Conservation (phyloP, 129 eudicot genomes). For the Artemisia annua region DNA sequence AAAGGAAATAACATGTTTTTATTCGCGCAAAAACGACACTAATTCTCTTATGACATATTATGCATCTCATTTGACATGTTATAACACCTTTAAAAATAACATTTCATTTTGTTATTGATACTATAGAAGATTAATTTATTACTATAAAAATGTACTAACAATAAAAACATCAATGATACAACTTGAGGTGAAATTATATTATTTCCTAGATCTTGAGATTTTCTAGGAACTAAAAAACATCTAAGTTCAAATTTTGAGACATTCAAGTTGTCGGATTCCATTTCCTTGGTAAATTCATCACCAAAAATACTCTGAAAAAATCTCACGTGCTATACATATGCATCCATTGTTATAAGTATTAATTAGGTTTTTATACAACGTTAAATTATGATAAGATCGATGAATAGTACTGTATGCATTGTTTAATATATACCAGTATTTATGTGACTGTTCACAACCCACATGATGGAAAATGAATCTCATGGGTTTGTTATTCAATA, state of each 20-base stretch:
- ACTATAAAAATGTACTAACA: background rate
- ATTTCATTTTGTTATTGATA: too few species aligned
- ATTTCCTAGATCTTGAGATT: background rate
- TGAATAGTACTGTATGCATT: conserved; percentile 10
- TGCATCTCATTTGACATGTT: too few species aligned
- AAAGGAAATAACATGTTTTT: too few species aligned
- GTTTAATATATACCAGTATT: background rate
- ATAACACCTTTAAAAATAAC: too few species aligned
- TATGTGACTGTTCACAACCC: conserved; percentile 34
- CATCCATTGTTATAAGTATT: background rate
- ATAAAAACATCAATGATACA: background rate
- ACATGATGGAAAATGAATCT: conserved; percentile 25
- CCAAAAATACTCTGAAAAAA: conserved; percentile 13
- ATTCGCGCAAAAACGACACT: too few species aligned
- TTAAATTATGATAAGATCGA: conserved; percentile 13
- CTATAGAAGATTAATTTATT: too few species aligned
- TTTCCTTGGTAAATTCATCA: conserved; percentile 26
- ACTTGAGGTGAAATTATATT: background rate
- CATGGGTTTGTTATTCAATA: conserved; percentile 31
- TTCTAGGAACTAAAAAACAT: conserved; percentile 1
- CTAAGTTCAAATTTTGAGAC: conserved; percentile 25
- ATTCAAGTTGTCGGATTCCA: conserved; percentile 33
- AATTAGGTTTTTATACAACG: background rate
- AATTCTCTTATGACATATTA: too few species aligned
- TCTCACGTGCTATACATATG: conserved; percentile 27